These are phyloP conservation scores for Lipomyces yamadae DNA, from an alignment of 805 yeast species.

Conservation along the genomic window DNA sequence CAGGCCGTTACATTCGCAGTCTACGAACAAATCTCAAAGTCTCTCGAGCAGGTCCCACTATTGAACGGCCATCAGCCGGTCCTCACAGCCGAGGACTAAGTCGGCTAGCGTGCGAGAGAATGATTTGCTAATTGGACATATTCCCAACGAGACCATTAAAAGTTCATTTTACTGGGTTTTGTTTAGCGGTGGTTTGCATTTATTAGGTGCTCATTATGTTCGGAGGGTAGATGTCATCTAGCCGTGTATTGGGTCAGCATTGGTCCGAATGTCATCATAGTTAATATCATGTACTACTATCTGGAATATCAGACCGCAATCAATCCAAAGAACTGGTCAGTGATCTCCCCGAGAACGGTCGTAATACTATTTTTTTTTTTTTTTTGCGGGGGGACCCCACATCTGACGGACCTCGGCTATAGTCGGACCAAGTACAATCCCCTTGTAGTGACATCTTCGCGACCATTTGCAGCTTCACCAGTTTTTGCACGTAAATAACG, in stretches of 20 bases:
- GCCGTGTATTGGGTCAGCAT: not conserved
- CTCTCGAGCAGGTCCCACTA: conserved; percentile 50
- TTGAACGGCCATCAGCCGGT: conserved; percentile 25
- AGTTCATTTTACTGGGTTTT: conserved; percentile 1
- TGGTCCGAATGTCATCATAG: not conserved
- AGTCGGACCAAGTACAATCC: too few relatives aligned
- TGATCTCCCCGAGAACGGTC: too few relatives aligned
- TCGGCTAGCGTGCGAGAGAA: too few relatives aligned
- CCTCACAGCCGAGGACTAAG: conserved; percentile 30
- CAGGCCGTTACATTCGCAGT: conserved; percentile 98
- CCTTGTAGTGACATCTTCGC: too few relatives aligned
- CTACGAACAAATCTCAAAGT: conserved; percentile 81
- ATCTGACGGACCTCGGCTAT: too few relatives aligned
- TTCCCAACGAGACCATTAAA: not conserved
- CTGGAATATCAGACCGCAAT: not conserved
- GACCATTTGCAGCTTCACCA: too few relatives aligned
- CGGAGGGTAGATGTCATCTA: not conserved
- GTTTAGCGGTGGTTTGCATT: not conserved
- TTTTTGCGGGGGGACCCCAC: too few relatives aligned
- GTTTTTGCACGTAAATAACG: too few relatives aligned
- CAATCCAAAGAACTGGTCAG: too few relatives aligned
- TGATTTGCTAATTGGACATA: not conserved
- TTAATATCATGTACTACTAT: not conserved
- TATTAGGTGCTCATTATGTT: not conserved
- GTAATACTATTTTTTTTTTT: too few relatives aligned